These are phyloP conservation scores for Neurospora sp. DNA, from an alignment of 495 filamentous ascomycete species.

Conservation along the genomic window DNA sequence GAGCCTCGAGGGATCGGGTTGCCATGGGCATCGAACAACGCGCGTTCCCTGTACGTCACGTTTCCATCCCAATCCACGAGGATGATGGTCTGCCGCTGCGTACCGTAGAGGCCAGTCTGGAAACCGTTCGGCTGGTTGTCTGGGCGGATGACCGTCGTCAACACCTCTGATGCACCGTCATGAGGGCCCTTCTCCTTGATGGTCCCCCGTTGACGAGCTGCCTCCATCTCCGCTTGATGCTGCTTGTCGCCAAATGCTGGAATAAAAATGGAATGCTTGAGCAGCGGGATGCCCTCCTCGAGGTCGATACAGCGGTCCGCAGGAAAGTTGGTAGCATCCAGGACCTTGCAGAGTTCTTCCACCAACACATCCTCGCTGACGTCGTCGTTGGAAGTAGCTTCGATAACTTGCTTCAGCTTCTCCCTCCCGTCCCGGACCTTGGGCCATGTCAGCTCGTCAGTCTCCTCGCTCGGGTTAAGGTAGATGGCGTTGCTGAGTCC, in stretches of 20 bases:
- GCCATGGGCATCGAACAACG: slow-evolving; percentile 62
- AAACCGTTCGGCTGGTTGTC: slow-evolving; percentile 26
- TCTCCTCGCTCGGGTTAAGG: slow-evolving; percentile 38
- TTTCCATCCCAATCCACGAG: slow-evolving; percentile 66
- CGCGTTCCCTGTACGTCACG: slow-evolving; percentile 74
- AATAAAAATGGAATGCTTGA: slow-evolving; percentile 78
- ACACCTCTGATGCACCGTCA: slow-evolving; percentile 8
- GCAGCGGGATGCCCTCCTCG: slow-evolving; percentile 57
- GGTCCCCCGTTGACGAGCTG: slow-evolving; percentile 30
- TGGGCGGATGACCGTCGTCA: slow-evolving; percentile 21
- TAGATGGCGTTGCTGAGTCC: slow-evolving; percentile 84
- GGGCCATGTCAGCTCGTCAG: slow-evolving; percentile 48
- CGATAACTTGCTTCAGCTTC: slow-evolving; percentile 31
- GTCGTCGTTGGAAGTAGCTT: slow-evolving; percentile 31
- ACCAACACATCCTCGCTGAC: slow-evolving; percentile 55
- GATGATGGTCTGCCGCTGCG: slow-evolving; percentile 82
- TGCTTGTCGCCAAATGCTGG: slow-evolving; percentile 53
- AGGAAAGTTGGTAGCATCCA: slow-evolving; percentile 67
- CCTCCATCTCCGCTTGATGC: slow-evolving; percentile 36
- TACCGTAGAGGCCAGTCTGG: slow-evolving; percentile 69
- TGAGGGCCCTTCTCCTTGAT: slow-evolving; percentile 5
- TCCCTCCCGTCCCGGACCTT: slow-evolving; percentile 58
- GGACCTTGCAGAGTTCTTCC: slow-evolving; percentile 55
- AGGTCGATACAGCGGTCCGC: slow-evolving; percentile 46
- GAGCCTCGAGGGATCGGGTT: slow-evolving; percentile 47